These are phyloP conservation scores for Phanerochaete carnosa DNA, from an alignment of 768 basidiomycete species.

Conservation along the genomic window DNA sequence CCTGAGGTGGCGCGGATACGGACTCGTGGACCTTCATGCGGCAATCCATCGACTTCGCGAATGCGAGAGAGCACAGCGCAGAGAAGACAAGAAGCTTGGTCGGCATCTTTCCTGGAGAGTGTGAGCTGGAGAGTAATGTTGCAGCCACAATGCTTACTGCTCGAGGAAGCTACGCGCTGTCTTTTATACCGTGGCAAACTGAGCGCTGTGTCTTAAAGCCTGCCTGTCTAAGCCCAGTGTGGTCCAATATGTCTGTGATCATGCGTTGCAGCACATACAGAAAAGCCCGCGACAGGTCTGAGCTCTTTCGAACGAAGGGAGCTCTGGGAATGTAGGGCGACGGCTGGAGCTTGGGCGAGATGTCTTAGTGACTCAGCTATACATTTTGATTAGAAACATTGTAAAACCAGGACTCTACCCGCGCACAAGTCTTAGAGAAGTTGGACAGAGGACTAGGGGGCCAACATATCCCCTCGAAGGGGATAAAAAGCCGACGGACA, in stretches of 20 bases:
- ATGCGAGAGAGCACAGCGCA: conserved; percentile 5
- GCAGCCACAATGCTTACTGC: neutral
- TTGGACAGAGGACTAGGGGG: too few relatives aligned
- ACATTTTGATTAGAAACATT: too few relatives aligned
- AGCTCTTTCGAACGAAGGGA: neutral
- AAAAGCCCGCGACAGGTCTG: neutral
- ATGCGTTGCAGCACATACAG: neutral
- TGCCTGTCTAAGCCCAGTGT: neutral
- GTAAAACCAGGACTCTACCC: too few relatives aligned
- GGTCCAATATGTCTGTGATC: neutral
- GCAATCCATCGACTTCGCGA: conserved; percentile 5
- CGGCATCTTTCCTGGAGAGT: conserved; percentile 5
- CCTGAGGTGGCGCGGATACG: conserved; percentile 6
- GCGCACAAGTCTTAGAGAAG: too few relatives aligned
- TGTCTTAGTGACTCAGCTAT: too few relatives aligned
- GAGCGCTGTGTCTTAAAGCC: neutral
- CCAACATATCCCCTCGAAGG: too few relatives aligned
- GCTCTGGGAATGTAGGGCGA: neutral
- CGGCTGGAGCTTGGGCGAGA: too few relatives aligned
- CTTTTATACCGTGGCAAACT: neutral
- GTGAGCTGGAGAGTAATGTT: neutral
- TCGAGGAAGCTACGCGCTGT: neutral
- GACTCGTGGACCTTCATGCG: conserved; percentile 16
- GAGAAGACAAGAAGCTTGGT: conserved; percentile 5
- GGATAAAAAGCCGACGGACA: too few relatives aligned